Evolutionary conservation across 2,329 filamentous ascomycete species (phyloP).

Genomic region (Elsinoe batatas): DNA sequence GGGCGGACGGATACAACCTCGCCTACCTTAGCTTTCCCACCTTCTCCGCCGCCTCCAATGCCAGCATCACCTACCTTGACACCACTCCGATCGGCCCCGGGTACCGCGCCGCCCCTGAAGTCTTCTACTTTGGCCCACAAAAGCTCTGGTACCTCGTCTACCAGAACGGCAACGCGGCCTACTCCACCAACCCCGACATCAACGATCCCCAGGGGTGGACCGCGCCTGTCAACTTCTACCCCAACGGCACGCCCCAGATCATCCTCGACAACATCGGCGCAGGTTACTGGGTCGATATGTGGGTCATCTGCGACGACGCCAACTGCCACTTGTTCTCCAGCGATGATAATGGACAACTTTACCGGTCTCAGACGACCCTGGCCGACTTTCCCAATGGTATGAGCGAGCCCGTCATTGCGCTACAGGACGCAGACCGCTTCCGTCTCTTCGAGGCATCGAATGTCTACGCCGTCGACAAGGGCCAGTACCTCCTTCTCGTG

Average conservation of each 20-base stretch:
- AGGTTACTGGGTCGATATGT: constrained; percentile 37
- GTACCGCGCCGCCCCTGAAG: constrained; percentile 33
- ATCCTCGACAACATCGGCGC: constrained; percentile 27
- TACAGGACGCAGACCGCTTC: constrained; percentile 22
- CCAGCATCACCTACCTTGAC: constrained; percentile 32
- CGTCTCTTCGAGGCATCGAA: constrained; percentile 32
- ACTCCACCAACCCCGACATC: constrained; percentile 34
- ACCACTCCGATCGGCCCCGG: constrained; percentile 30
- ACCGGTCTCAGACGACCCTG: constrained; percentile 30
- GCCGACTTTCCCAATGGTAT: constrained; percentile 29
- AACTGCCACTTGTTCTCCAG: constrained; percentile 34
- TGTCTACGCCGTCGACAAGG: constrained; percentile 26
- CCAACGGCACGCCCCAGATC: constrained; percentile 23
- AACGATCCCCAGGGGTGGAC: constrained; percentile 33
- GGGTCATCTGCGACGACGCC: constrained; percentile 32
- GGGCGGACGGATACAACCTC: constrained; percentile 30
- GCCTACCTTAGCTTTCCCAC: constrained; percentile 34
- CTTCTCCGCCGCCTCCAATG: constrained; percentile 25
- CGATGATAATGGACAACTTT: constrained; percentile 35
- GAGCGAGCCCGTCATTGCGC: constrained; percentile 28
- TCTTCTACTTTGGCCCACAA: constrained; percentile 35
- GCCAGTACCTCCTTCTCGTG: constrained; percentile 31
- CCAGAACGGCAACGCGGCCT: constrained; percentile 36
- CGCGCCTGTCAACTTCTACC: constrained; percentile 30
- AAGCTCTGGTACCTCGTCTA: constrained; percentile 35